These are phyloP conservation scores for Cyclotella sp. DNA, from an alignment of 108 stramenopile species.

Conservation along the genomic window DNA sequence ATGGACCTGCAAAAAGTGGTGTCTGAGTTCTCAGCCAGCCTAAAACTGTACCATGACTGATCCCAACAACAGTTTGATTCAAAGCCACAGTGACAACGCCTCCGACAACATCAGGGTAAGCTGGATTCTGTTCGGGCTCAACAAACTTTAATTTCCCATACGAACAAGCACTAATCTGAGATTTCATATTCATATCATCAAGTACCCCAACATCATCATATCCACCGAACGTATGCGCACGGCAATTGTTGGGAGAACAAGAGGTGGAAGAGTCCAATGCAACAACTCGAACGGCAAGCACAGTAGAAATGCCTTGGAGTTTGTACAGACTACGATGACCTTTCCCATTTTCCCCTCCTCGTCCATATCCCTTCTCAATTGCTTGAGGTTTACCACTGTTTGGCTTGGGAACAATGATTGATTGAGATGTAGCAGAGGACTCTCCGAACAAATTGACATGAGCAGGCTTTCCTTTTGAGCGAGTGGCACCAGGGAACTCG, in stretches of 20 bases:
- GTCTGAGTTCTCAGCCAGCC: slow-evolving; percentile 2
- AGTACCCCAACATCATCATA: neutral
- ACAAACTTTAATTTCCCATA: slow-evolving; percentile 18
- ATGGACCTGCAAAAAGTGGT: neutral
- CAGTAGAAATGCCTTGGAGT: slow-evolving; percentile 7
- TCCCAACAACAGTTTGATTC: slow-evolving; percentile 10
- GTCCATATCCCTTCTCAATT: neutral
- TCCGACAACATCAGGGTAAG: neutral
- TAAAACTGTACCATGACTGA: slow-evolving; percentile 13
- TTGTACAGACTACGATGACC: neutral
- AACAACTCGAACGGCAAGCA: slow-evolving; percentile 8
- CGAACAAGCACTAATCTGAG: slow-evolving; percentile 16
- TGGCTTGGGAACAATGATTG: neutral
- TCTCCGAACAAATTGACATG: neutral
- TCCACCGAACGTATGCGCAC: slow-evolving; percentile 13
- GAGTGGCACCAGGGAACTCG: neutral
- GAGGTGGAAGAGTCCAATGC: slow-evolving; percentile 10
- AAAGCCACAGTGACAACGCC: slow-evolving; percentile 10
- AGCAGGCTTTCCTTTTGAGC: neutral
- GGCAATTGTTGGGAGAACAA: neutral
- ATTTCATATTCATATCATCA: slow-evolving; percentile 21
- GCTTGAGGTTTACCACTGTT: slow-evolving; percentile 5
- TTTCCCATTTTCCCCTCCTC: neutral
- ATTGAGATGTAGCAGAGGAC: slow-evolving; percentile 1
- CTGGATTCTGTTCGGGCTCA: neutral